Conservation (phyloP, 2,329 filamentous ascomycete species). For the Calonectria pseudoreteaudii region DNA sequence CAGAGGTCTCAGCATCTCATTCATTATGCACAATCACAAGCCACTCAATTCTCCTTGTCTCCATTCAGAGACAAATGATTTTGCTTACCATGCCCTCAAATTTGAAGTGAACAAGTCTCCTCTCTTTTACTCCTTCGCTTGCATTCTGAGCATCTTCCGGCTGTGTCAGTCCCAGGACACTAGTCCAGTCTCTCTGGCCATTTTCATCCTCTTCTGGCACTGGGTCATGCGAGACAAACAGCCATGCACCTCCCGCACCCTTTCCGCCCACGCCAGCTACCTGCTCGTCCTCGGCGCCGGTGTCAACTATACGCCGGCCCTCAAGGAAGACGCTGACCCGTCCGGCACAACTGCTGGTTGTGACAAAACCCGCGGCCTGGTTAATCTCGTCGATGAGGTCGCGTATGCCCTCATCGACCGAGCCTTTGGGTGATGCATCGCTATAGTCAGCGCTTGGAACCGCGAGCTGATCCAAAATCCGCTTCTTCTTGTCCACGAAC, state of each 20-base stretch:
- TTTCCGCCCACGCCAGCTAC: constrained; percentile 82
- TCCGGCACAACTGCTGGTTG: constrained; percentile 93
- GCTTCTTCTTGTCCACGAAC: constrained; percentile 74
- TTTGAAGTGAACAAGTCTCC: constrained; percentile 81
- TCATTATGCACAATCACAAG: not conserved
- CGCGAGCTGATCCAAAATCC: constrained; percentile 78
- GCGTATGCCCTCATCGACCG: constrained; percentile 82
- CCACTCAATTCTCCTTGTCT: not conserved
- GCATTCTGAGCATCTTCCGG: constrained; percentile 40
- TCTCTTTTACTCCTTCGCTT: constrained; percentile 42
- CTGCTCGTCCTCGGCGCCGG: constrained; percentile 40
- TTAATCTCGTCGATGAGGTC: constrained; percentile 86
- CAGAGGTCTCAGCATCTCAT: constrained; percentile 35
- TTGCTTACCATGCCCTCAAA: constrained; percentile 90
- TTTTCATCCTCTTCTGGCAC: constrained; percentile 53
- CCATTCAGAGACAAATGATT: constrained; percentile 1
- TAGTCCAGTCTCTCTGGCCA: constrained; percentile 46
- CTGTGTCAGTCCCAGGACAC: constrained; percentile 41
- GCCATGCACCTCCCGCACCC: constrained; percentile 84
- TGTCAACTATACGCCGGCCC: constrained; percentile 64
- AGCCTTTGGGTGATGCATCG: constrained; percentile 90
- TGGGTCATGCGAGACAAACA: constrained; percentile 88
- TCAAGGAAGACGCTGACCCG: constrained; percentile 90
- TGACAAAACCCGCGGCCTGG: constrained; percentile 78
- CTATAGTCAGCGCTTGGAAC: constrained; percentile 78